Conservation (phyloP, 2,329 filamentous ascomycete genomes). For the Trichoderma sp. region DNA sequence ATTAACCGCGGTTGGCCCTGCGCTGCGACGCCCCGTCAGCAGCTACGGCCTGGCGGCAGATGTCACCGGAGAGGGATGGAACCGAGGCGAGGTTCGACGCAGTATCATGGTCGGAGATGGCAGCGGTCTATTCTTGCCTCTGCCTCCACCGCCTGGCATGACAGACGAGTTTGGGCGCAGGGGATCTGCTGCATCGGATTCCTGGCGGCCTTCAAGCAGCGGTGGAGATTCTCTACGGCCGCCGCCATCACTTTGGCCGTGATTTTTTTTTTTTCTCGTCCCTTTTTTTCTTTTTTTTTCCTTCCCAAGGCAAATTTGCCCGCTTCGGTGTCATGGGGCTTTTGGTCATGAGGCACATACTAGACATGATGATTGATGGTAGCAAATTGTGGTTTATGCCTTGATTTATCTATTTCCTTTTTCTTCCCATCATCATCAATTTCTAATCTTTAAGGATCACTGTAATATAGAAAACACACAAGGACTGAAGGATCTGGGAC, state of each 20-base stretch:
- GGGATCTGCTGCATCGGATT: constrained; percentile 29
- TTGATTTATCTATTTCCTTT: not conserved
- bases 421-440: not conserved
- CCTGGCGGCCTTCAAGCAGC: constrained; percentile 33
- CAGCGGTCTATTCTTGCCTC: constrained; percentile 54
- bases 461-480: constrained; percentile 19
- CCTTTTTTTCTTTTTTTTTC: not conserved
- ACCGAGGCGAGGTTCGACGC: constrained; percentile 52
- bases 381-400: not conserved
- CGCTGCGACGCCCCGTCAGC: constrained; percentile 50
- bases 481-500: constrained; percentile 1
- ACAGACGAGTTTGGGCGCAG: not conserved
- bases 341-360: constrained; percentile 6
- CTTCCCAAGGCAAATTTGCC: not conserved
- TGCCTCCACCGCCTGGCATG: constrained; percentile 42
- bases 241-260: constrained; percentile 10
- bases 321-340: constrained; percentile 6
- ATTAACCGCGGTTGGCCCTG: constrained; percentile 33
- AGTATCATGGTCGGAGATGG: constrained; percentile 58
- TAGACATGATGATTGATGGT: constrained; percentile 21
- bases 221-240: constrained; percentile 21
- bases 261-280: not conserved
- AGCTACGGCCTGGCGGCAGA: constrained; percentile 61
- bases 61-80: constrained; percentile 51
- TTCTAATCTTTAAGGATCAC: not conserved